A percentile compares a stretch with the other conserved stretches of the same genome.
Evolutionary conservation across 2,329 filamentous ascomycete genomes (phyloP).

Genomic region (Beauveria sp.): DNA sequence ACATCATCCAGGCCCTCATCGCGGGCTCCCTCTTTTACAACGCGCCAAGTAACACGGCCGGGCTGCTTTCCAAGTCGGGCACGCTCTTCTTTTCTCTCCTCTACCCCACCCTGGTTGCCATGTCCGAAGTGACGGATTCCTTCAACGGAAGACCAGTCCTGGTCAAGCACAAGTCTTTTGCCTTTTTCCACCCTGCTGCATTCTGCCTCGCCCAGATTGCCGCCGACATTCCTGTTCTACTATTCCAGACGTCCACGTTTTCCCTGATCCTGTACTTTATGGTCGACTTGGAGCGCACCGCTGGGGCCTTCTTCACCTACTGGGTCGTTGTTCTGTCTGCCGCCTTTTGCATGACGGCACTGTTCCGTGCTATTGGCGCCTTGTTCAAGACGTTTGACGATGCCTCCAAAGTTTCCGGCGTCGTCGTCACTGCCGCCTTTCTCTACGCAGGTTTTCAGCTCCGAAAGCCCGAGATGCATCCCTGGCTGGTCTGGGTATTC

Average conservation of each 20-base stretch:
- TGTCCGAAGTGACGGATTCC: conserved; percentile 59
- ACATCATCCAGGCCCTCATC: conserved; percentile 52
- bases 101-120: conserved; percentile 53
- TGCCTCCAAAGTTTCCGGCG: conserved; percentile 49
- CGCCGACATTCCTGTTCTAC: conserved; percentile 46
- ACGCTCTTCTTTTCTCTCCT: conserved; percentile 58
- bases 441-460: conserved; percentile 61
- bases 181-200: conserved; percentile 48
- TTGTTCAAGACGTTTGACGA: conserved; percentile 49
- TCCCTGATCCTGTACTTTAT: conserved; percentile 58
- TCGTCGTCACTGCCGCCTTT: conserved; percentile 42
- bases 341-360: conserved; percentile 50
- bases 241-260: conserved; percentile 53
- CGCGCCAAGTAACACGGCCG: conserved; percentile 46
- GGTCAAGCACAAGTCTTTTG: conserved; percentile 51
- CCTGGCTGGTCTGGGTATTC: conserved; percentile 56
- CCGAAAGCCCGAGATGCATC: conserved; percentile 52
- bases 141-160: conserved; percentile 53
- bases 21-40: conserved; percentile 62
- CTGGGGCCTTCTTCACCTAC: conserved; percentile 63
- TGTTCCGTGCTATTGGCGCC: conserved; percentile 50
- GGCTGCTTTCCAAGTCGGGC: conserved; percentile 57
- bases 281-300: conserved; percentile 59
- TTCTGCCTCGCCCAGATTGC: conserved; percentile 51
- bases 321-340: conserved; percentile 46